Evolutionary conservation across 192 early-diverging fungal genomes (phyloP), one percentile per base, ranked within the genome.

Genomic region (Backusella luteola): DNA sequence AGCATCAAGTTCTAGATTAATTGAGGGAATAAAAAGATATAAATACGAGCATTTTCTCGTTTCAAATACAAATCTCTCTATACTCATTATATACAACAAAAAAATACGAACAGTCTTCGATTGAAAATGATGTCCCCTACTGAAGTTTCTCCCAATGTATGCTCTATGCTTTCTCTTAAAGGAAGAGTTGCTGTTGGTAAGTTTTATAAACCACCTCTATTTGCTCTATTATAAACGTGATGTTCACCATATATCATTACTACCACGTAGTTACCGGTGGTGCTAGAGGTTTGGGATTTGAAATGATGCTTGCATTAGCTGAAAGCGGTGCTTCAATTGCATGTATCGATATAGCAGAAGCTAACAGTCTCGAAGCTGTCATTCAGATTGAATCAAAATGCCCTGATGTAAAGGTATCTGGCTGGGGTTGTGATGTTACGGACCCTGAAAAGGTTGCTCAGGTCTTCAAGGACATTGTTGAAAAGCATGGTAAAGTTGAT

Each of bases 301-400:
- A 83, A 74, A 83, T 83, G 81, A 83, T 83, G 81, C 66, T 71
- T 52, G 71, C 78, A 34, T 73, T 79, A 41, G 81, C 81, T 12
- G 81, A 83, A 63, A 70, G 69, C 42, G 81, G 81, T 36, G 81
- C 81, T 29, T 79, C 74, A 23, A 78, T 83, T 15, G 81, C 81
- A 34, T 83, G 81, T 52, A 75, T 83, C 49, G 81, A 83, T 49
- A 21, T 83, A 4, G 41, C 42, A 46, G 66, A 44, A 23, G 71
- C 73, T 8, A 46, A 42, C 3, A 75, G 81, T 38, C n/a, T 68
- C 23, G 42, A 77, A 49, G 73, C 81, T 23, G 71, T 35, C 19
- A 34, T 34, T 8, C 15, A 44, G 6, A 71, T 79, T 44, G 63
- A 77, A n/a, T n/a, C 44, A 2, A 36, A 69, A 0, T 79, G 71